Base-by-base conservation (phyloP, 305 asterid genomes). In the Fraxinus paxiana region DNA sequence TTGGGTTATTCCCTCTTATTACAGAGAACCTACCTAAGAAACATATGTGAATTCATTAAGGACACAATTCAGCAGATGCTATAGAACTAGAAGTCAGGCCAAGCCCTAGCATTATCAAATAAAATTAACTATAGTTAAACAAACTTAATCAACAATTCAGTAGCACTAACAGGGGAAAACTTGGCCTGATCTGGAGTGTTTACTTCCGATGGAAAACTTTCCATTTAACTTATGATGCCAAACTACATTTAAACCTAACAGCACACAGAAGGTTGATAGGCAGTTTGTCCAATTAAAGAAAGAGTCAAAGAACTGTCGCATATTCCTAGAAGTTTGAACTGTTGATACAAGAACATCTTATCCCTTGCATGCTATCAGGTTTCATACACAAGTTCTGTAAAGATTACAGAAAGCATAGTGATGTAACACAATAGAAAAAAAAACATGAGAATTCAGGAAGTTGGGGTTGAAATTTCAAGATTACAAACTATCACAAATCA, bases 1-100 rank as follows among this genome's bases (percentile, higher is more conserved):
- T 9, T 76, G 78, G 74, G 56, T 74, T 71, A 76, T 77, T 26
- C 13, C 77, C 17, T 65, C 54, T 46, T 72, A 54, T 43, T 34
- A 38, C 31, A 26, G n/a, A 80, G 48, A 77, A 26, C 43, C 15
- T 12, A 41, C 4, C 28, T 13, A 46, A 26, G 37, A 26, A 75
- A 33, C 17, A 43, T 26, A 43, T 24, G 67, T 8, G 13, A 13
- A 15, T 75, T 65, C 72, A 65, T 65, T 65, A 10, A 24, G 72
- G 35, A 26, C 35, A 24, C 26, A 10, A 65, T 65, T 65, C 72
- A 65, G 35, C 72, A 65, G 72, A 65, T 26, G 72, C n/a, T 65
- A 65, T 28, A 65, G 34, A 65, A 9, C 18, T 5, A 65, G 72
- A 65, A 65, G 35, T 8, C 34, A 12, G 72, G 34, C 34, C 72